Evolutionary conservation across 257 asterid genomes (phyloP).

Genomic region (Solanum sparsipilum): DNA sequence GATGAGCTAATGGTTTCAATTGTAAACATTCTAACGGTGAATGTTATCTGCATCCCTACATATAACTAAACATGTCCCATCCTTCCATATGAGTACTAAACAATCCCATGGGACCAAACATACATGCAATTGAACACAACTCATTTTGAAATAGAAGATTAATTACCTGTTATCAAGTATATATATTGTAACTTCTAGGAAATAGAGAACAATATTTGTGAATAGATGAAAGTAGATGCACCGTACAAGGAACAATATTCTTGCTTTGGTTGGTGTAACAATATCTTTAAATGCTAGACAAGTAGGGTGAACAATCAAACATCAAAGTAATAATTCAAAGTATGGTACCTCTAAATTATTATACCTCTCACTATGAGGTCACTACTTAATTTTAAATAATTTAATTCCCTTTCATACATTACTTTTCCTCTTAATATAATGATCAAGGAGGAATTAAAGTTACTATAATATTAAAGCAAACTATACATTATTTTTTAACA

Average conservation of each 20-base stretch:
- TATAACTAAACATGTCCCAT: background rate
- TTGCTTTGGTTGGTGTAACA: conserved; percentile 1
- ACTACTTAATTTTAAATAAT: background rate
- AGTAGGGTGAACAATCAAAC: background rate
- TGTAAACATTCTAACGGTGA: background rate
- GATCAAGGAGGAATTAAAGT: background rate
- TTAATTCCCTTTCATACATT: background rate
- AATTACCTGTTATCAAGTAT: background rate
- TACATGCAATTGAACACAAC: background rate
- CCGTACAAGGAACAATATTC: background rate
- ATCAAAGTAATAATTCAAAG: background rate
- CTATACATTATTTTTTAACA: background rate
- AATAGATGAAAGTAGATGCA: background rate
- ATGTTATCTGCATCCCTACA: background rate
- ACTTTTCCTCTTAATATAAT: background rate
- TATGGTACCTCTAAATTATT: background rate
- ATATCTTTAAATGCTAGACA: background rate
- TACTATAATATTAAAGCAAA: background rate
- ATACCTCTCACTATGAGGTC: background rate
- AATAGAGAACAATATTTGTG: background rate
- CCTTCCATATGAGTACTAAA: background rate
- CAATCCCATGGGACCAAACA: background rate
- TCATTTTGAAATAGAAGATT: background rate
- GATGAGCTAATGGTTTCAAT: background rate
- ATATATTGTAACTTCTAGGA: background rate